Evolutionary conservation across 202 grass and related monocot genomes (phyloP).

Genomic region (Bolboschoenoplectus hybrid): DNA sequence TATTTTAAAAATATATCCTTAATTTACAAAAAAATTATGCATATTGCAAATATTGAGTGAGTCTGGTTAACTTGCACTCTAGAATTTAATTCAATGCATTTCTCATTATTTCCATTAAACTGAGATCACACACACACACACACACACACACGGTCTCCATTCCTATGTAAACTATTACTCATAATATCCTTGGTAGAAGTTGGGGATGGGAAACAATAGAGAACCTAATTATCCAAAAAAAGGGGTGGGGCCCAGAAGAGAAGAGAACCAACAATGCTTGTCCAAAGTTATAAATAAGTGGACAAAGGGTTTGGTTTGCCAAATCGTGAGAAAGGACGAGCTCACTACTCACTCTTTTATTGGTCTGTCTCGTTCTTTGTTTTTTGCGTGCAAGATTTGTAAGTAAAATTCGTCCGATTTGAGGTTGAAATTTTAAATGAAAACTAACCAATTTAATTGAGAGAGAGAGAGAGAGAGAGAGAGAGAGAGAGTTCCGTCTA

Average conservation of each 20-base stretch:
- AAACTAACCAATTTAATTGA: background rate
- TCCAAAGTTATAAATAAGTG: slow-evolving; percentile 70
- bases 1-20: too few species aligned
- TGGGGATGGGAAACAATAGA: slow-evolving; percentile 43
- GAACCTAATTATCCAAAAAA: slow-evolving; percentile 59
- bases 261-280: slow-evolving; percentile 69
- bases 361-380: slow-evolving; percentile 40
- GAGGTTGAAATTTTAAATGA: slow-evolving; percentile 1
- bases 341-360: slow-evolving; percentile 47
- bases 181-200: background rate
- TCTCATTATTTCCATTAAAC: too few species aligned
- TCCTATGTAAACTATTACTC: too few species aligned
- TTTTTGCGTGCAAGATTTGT: slow-evolving; percentile 14
- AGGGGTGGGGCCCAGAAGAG: slow-evolving; percentile 51
- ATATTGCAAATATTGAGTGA: background rate
- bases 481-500: background rate
- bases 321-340: slow-evolving; percentile 52
- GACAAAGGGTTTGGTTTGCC: slow-evolving; percentile 53
- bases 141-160: too few species aligned
- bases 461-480: too few species aligned
- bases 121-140: background rate
- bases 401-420: background rate
- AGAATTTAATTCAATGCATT: background rate
- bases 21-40: too few species aligned
- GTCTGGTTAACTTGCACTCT: background rate